phyloP scores from a whole-genome alignment of 495 filamentous ascomycete genomes.

The Aspergillus mulundensis region DNA sequence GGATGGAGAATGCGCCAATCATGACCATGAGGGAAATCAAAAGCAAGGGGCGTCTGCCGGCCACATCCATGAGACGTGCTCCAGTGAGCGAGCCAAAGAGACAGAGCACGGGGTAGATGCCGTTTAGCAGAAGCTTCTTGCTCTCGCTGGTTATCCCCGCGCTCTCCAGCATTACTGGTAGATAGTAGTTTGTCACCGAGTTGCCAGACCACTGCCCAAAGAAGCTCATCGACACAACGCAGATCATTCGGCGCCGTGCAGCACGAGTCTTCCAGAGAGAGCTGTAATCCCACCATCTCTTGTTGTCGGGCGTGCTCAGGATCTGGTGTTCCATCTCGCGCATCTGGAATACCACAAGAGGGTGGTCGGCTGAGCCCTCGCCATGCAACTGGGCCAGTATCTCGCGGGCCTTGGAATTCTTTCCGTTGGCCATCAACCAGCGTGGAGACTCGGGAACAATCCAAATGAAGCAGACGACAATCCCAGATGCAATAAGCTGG shows the following conservation, averaged over 20 bases:
- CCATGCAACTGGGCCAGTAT: slow-evolving; percentile 57
- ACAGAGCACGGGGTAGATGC: background rate
- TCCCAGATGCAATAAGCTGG: slow-evolving; percentile 52
- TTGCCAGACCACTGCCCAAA: slow-evolving; percentile 6
- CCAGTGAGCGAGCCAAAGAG: too few species aligned
- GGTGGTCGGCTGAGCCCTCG: slow-evolving; percentile 48
- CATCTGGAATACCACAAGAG: too few species aligned
- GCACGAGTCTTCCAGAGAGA: too few species aligned
- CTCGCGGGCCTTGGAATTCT: slow-evolving; percentile 50
- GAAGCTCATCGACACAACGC: too few species aligned
- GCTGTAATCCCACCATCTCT: background rate
- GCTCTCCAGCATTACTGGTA: background rate
- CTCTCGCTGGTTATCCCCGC: slow-evolving; percentile 1
- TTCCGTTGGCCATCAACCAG: slow-evolving; percentile 49
- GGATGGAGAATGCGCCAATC: too few species aligned
- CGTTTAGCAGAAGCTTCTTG: background rate
- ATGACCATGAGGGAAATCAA: too few species aligned
- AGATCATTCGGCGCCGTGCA: too few species aligned
- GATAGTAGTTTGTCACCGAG: slow-evolving; percentile 7
- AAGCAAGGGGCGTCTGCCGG: too few species aligned
- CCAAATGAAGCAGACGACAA: slow-evolving; percentile 28
- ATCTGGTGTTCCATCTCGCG: too few species aligned
- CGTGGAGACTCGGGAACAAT: slow-evolving; percentile 39
- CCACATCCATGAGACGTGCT: too few species aligned
- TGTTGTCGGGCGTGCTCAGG: too few species aligned